A percentile compares a stretch with the other conserved stretches of the same genome.
Conservation (phyloP, 2,329 filamentous ascomycete genomes). For the Fusarium duplospermum region DNA sequence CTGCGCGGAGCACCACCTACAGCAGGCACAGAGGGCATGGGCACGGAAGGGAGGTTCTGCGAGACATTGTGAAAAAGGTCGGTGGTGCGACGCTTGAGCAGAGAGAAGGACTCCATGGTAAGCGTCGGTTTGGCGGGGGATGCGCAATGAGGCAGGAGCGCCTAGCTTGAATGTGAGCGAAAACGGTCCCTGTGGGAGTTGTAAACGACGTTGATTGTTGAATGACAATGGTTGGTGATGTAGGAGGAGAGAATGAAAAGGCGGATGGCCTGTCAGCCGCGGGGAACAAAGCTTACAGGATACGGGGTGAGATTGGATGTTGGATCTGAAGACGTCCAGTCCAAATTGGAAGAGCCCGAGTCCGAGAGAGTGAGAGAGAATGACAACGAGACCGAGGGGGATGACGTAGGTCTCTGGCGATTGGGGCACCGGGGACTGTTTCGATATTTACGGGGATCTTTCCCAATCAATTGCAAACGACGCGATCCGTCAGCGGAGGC, state of each 20-base stretch:
- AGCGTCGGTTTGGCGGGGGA: constrained; percentile 2
- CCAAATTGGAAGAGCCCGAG: constrained; percentile 4
- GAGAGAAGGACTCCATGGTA: constrained; percentile 61
- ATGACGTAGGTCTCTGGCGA: constrained; percentile 34
- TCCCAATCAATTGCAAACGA: constrained; percentile 15
- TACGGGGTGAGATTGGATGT: constrained; percentile 17
- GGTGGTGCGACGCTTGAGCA: constrained; percentile 66
- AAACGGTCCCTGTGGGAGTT: background rate
- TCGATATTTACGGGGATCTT: constrained; percentile 7
- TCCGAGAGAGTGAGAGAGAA: background rate
- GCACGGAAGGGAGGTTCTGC: constrained; percentile 56
- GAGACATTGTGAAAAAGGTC: constrained; percentile 64
- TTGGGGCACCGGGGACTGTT: background rate
- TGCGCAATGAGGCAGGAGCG: constrained; percentile 19
- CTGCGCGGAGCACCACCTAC: constrained; percentile 31
- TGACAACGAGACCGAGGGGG: constrained; percentile 16
- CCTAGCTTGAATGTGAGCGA: constrained; percentile 8
- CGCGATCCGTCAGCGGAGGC: background rate
- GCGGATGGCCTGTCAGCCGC: constrained; percentile 24
- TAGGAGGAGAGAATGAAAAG: constrained; percentile 19
- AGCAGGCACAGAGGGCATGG: constrained; percentile 51
- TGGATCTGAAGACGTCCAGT: constrained; percentile 26
- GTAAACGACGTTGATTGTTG: background rate
- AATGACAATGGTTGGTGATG: constrained; percentile 15
- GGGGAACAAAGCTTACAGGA: constrained; percentile 34